Evolutionary conservation across 306 rosid species (phyloP).

Genomic region (Begonia peltatifolia): DNA sequence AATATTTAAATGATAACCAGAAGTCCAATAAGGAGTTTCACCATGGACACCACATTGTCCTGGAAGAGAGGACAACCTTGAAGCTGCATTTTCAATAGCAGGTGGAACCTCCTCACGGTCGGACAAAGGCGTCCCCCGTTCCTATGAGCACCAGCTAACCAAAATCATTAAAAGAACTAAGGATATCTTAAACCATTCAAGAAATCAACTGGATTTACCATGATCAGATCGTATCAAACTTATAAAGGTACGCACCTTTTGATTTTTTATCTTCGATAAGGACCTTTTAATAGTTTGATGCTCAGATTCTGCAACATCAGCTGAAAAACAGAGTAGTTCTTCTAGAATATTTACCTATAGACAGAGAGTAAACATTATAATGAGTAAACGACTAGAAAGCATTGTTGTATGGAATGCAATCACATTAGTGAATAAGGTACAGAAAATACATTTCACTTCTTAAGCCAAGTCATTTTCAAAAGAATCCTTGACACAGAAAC

Average conservation of each 20-base stretch:
- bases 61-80: conserved; percentile 28
- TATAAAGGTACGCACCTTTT: conserved; percentile 17
- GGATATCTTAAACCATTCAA: background rate
- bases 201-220: conserved; percentile 2
- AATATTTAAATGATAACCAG: conserved; percentile 36
- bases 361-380: conserved; percentile 4
- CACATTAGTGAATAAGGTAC: too few species aligned
- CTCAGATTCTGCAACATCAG: conserved; percentile 18
- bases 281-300: conserved; percentile 15
- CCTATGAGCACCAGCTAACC: conserved; percentile 11
- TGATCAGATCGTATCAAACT: conserved; percentile 2
- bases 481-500: too few species aligned
- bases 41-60: conserved; percentile 18
- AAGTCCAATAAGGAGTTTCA: conserved; percentile 34
- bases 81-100: conserved; percentile 20
- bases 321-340: conserved; percentile 27
- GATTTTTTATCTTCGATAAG: conserved; percentile 22
- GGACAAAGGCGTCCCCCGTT: conserved; percentile 31
- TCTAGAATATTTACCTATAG: conserved; percentile 31
- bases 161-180: background rate
- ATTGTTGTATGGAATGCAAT: background rate
- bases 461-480: too few species aligned
- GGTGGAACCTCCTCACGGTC: conserved; percentile 29
- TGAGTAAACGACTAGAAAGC: background rate
- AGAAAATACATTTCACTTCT: too few species aligned